These are phyloP conservation scores for Hypoxylon rickii DNA, from an alignment of 495 filamentous ascomycete species.

Conservation along the genomic window DNA sequence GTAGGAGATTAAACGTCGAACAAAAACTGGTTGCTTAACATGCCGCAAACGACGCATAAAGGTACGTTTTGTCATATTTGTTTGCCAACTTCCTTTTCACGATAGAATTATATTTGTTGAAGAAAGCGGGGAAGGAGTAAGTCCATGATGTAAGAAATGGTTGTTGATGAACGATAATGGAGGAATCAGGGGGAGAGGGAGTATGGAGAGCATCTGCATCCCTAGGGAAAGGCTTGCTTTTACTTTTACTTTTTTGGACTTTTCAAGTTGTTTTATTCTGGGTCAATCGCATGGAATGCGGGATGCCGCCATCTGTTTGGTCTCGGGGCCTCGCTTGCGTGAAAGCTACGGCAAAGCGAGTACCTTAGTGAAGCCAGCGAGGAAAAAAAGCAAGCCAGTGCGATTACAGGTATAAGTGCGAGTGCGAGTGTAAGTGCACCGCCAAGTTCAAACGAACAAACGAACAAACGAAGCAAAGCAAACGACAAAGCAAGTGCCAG, in stretches of 20 bases:
- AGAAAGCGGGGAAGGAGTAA: background rate
- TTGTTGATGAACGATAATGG: background rate
- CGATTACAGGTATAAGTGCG: background rate
- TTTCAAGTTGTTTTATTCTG: too few relatives aligned
- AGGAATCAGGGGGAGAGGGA: background rate
- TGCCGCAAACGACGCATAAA: slow-evolving; percentile 98
- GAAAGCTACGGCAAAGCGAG: slow-evolving; percentile 38
- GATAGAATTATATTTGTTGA: background rate
- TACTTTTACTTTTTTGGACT: background rate
- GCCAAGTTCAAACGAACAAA: too few relatives aligned
- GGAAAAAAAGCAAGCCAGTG: background rate
- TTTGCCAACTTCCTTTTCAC: background rate
- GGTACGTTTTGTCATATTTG: slow-evolving; percentile 62
- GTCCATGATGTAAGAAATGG: background rate
- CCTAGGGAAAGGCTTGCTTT: background rate
- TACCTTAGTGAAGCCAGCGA: slow-evolving; percentile 11
- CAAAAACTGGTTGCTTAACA: slow-evolving; percentile 96
- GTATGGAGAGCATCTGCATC: background rate
- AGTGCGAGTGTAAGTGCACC: background rate
- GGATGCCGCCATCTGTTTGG: background rate
- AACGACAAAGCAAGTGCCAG: background rate
- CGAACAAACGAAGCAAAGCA: background rate
- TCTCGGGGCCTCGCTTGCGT: slow-evolving; percentile 32
- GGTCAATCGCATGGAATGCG: background rate
- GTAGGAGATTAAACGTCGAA: slow-evolving; percentile 93